Evolutionary conservation across 169 alveolate genomes (phyloP).

Genomic region (Cryptosporidium felis): DNA sequence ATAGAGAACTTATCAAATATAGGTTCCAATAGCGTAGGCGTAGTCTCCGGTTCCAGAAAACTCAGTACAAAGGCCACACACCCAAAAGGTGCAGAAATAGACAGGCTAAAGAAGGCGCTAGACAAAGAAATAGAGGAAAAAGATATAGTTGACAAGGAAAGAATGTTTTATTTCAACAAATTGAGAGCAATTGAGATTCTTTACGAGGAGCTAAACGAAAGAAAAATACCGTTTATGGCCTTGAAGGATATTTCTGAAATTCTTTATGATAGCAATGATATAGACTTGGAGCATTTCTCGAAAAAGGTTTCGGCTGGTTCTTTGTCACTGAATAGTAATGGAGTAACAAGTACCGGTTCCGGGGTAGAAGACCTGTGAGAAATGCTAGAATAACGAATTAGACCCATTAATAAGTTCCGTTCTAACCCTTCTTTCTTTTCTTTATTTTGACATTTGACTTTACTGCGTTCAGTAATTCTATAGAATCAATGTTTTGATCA

Average conservation of each 20-base stretch:
- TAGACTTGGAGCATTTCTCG: conserved; percentile 45
- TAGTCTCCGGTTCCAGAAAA: conserved; percentile 68
- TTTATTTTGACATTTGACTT: conserved; percentile 41
- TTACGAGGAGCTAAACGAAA: conserved; percentile 81
- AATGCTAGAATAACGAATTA: neutral
- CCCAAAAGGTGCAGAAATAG: conserved; percentile 74
- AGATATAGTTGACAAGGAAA: conserved; percentile 87
- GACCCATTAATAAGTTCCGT: neutral
- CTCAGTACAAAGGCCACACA: conserved; percentile 71
- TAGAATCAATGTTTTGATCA: conserved; percentile 1
- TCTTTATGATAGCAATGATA: conserved; percentile 59
- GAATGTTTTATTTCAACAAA: conserved; percentile 91
- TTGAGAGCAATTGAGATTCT: conserved; percentile 89
- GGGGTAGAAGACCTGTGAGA: conserved; percentile 22
- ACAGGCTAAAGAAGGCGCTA: conserved; percentile 76
- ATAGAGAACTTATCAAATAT: conserved; percentile 72
- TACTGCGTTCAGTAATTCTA: conserved; percentile 16
- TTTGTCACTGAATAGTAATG: conserved; percentile 7
- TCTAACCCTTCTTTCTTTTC: conserved; percentile 20
- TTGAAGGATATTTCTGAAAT: conserved; percentile 74
- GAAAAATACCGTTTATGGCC: conserved; percentile 65
- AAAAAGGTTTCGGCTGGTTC: neutral
- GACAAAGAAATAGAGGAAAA: conserved; percentile 80
- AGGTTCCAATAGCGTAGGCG: conserved; percentile 69
- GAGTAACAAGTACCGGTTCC: conserved; percentile 57